Evolutionary conservation across 768 basidiomycete species (phyloP).

Genomic region (Suillus cothurnatus): DNA sequence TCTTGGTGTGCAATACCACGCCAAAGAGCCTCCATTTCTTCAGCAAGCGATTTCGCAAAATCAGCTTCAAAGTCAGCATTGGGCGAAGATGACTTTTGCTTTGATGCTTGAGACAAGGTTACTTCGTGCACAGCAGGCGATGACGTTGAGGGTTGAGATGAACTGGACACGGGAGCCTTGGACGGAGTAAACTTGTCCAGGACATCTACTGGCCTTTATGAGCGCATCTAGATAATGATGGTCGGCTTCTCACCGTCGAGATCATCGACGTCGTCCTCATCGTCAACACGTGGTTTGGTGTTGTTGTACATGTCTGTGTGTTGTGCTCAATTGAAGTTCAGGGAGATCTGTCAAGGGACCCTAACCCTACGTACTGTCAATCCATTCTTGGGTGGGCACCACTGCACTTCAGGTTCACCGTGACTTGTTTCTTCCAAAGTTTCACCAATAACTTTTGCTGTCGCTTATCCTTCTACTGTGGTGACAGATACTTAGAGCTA

Average conservation of each 20-base stretch:
- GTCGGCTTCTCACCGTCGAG: conserved; percentile 39
- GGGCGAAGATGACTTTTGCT: conserved; percentile 7
- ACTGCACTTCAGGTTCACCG: too few species aligned
- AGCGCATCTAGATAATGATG: conserved; percentile 10
- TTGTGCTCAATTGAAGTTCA: neutral
- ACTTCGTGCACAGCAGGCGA: conserved; percentile 20
- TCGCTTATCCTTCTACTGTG: too few species aligned
- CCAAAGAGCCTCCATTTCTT: conserved; percentile 48
- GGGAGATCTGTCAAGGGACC: too few species aligned
- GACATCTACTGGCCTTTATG: conserved; percentile 40
- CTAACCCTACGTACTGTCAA: too few species aligned
- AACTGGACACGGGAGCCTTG: conserved; percentile 18
- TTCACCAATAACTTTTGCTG: too few species aligned
- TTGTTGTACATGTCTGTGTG: conserved; percentile 16
- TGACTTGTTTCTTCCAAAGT: too few species aligned
- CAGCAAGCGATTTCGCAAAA: conserved; percentile 42
- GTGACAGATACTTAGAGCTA: too few species aligned
- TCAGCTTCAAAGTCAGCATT: conserved; percentile 26
- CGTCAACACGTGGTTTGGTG: conserved; percentile 27
- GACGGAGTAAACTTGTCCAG: conserved; percentile 45
- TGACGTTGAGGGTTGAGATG: conserved; percentile 9
- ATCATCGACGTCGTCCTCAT: conserved; percentile 44
- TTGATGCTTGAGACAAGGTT: conserved; percentile 28
- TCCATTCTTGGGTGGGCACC: too few species aligned
- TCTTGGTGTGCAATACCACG: conserved; percentile 24